Percentiles rank a stretch among this genome's conserved stretches.
phyloP scores from a whole-genome alignment of 345 rosid genomes.

The Salix koriyanagi region DNA sequence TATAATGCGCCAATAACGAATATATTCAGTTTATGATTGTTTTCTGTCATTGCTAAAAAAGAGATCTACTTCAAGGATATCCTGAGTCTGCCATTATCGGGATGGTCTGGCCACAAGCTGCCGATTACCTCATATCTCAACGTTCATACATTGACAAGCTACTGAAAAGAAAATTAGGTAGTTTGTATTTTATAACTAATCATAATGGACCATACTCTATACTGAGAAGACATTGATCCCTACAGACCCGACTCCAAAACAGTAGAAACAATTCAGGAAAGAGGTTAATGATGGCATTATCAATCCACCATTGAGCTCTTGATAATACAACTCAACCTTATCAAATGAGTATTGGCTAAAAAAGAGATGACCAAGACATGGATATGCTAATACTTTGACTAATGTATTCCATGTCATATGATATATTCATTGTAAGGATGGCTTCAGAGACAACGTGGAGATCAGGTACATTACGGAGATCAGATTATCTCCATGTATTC shows the following conservation, averaged over 20 bases:
- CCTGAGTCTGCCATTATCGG: too few relatives aligned
- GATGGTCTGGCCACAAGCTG: not conserved
- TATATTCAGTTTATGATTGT: too few relatives aligned
- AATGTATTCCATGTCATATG: not conserved
- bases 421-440: too few relatives aligned
- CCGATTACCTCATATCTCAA: not conserved
- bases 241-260: not conserved
- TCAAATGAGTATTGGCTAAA: not conserved
- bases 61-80: too few relatives aligned
- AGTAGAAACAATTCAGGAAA: not conserved
- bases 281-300: not conserved
- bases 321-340: not conserved
- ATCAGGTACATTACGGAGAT: not conserved
- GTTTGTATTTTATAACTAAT: not conserved
- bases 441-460: not conserved
- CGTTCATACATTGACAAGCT: not conserved
- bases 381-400: not conserved
- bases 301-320: not conserved
- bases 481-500: not conserved
- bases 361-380: not conserved
- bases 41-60: too few relatives aligned
- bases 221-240: not conserved
- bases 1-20: too few relatives aligned
- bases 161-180: not conserved
- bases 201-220: not conserved